Conservation (phyloP, 148 eudicot genomes). For the Amaranthus cruentus region DNA sequence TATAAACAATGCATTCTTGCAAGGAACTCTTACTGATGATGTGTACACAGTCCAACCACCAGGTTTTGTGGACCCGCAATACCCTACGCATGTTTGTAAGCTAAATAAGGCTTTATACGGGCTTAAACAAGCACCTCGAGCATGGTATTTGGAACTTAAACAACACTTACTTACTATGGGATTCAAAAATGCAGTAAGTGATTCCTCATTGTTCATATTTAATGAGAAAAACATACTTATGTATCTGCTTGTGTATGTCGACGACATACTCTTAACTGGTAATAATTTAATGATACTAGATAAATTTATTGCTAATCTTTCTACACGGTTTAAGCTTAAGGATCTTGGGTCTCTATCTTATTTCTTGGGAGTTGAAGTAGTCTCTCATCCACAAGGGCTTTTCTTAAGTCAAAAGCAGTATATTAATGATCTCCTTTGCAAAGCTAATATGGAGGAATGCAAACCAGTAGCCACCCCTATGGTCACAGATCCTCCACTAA, state of each 20-base stretch:
- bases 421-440: neutral
- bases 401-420: conserved; percentile 6
- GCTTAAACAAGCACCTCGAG: conserved; percentile 10
- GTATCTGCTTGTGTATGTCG: conserved; percentile 4
- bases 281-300: neutral
- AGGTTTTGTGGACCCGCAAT: neutral
- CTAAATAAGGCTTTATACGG: neutral
- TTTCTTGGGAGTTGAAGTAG: too few species aligned
- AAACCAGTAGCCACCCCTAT: conserved; percentile 7
- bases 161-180: neutral
- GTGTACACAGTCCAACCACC: conserved; percentile 4
- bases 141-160: neutral
- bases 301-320: neutral
- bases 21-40: neutral
- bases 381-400: neutral
- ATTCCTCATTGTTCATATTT: neutral
- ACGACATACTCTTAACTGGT: conserved; percentile 6
- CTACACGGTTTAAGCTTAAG: neutral
- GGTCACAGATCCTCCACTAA: neutral
- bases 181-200: neutral
- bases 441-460: neutral
- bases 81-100: conserved; percentile 1
- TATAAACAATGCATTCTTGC: neutral
- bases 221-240: neutral
- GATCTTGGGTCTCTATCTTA: neutral